These are phyloP conservation scores for Aureobasidium pullulans DNA, from an alignment of 2,329 filamentous ascomycete species.

Conservation along the genomic window DNA sequence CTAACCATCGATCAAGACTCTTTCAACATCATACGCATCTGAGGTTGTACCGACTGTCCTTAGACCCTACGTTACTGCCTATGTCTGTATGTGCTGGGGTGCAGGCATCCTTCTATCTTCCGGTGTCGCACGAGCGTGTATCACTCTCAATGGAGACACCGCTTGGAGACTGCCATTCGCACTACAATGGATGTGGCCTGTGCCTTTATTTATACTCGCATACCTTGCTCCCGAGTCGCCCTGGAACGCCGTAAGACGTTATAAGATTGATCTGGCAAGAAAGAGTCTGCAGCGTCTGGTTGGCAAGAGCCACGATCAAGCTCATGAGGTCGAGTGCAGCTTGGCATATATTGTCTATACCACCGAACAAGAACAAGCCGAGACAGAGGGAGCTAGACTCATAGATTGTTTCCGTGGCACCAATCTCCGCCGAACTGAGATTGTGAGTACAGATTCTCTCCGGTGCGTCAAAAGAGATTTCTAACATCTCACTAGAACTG, in stretches of 20 bases:
- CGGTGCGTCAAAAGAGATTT: constrained; percentile 26
- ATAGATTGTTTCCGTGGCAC: constrained; percentile 37
- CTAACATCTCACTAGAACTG: background rate
- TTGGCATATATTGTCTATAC: constrained; percentile 24
- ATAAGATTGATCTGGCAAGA: constrained; percentile 22
- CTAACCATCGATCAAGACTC: no score
- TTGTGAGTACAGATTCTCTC: constrained; percentile 30
- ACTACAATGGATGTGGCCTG: constrained; percentile 37
- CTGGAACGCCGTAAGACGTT: constrained; percentile 31
- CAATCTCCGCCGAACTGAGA: constrained; percentile 37
- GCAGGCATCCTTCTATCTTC: constrained; percentile 52
- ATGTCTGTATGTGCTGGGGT: constrained; percentile 56
- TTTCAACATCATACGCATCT: constrained; percentile 54
- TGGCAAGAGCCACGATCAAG: background rate
- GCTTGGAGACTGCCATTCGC: constrained; percentile 39
- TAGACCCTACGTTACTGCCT: constrained; percentile 51
- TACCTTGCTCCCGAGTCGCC: constrained; percentile 32
- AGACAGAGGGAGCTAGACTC: constrained; percentile 29
- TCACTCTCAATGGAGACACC: constrained; percentile 21
- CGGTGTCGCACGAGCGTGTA: constrained; percentile 28
- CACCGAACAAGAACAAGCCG: background rate
- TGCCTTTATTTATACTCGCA: constrained; percentile 27
- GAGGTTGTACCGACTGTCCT: constrained; percentile 56
- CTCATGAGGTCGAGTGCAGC: background rate
- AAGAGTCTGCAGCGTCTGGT: background rate